phyloP scores from a whole-genome alignment of 148 eudicot species.

The Fagopyrum esculentum region DNA sequence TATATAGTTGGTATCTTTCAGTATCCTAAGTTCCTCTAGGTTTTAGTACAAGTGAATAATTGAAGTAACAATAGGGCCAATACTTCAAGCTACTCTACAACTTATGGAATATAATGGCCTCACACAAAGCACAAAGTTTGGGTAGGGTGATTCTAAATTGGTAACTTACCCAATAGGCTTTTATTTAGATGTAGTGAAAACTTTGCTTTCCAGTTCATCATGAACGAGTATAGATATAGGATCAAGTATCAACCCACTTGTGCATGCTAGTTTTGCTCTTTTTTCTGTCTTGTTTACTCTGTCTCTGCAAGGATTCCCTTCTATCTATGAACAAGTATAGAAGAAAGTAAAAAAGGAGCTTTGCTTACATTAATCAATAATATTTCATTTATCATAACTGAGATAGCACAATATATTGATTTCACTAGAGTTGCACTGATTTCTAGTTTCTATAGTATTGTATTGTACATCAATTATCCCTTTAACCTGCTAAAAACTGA shows the following conservation, averaged over 20 bases:
- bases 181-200: not conserved
- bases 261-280: not conserved
- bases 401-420: not conserved
- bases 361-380: not conserved
- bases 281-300: not conserved
- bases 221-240: not conserved
- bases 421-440: not conserved
- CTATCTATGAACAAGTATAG: not conserved
- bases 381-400: not conserved
- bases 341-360: not conserved
- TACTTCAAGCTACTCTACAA: constrained; percentile 2
- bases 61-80: not conserved
- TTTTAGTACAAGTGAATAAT: constrained; percentile 6
- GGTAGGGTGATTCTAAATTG: constrained; percentile 1
- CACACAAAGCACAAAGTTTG: not conserved
- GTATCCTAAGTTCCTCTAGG: not conserved
- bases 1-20: constrained; percentile 1
- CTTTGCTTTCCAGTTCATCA: constrained; percentile 8
- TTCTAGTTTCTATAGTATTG: not conserved
- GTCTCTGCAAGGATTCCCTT: not conserved
- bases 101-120: constrained; percentile 8
- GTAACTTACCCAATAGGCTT: constrained; percentile 1
- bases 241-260: not conserved
- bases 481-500: not conserved
- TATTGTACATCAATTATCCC: not conserved